phyloP scores from a whole-genome alignment of 1,284 basidiomycete genomes.

The Xerocomus amazonicus region DNA sequence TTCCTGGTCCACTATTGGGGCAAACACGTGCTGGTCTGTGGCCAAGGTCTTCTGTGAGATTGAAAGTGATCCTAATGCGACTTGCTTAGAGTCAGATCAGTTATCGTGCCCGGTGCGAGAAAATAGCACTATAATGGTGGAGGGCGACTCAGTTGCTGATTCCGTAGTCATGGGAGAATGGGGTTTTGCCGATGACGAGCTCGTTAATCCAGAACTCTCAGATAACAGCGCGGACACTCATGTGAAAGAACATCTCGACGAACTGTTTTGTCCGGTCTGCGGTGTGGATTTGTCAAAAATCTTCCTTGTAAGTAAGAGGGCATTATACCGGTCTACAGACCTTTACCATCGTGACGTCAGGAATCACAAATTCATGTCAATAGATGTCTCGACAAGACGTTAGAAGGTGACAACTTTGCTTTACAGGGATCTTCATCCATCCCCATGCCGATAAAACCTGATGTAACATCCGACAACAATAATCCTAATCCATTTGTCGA shows the following conservation, averaged over 20 bases:
- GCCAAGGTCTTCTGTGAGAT: neutral
- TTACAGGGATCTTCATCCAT: neutral
- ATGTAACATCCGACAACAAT: slow-evolving; percentile 1
- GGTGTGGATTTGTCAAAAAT: slow-evolving; percentile 26
- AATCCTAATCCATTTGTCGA: slow-evolving; percentile 6
- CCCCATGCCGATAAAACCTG: neutral
- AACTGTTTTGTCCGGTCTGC: slow-evolving; percentile 41
- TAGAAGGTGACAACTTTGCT: neutral
- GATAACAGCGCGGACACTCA: slow-evolving; percentile 25
- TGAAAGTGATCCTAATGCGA: neutral
- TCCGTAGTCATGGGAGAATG: slow-evolving; percentile 39
- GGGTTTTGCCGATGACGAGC: slow-evolving; percentile 63
- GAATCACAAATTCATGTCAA: slow-evolving; percentile 49
- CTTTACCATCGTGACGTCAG: slow-evolving; percentile 28
- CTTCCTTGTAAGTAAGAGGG: slow-evolving; percentile 30
- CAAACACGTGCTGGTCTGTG: slow-evolving; percentile 14
- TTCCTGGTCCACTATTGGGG: slow-evolving; percentile 16
- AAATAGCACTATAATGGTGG: neutral
- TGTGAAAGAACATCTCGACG: slow-evolving; percentile 6
- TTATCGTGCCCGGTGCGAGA: no score
- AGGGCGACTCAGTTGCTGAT: neutral
- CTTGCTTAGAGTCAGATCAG: slow-evolving; percentile 7
- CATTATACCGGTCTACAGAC: neutral
- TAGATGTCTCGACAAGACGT: slow-evolving; percentile 41
- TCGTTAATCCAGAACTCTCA: slow-evolving; percentile 25